Base-by-base conservation (phyloP, 768 basidiomycete species). In the Hebeloma cylindrosporum region DNA sequence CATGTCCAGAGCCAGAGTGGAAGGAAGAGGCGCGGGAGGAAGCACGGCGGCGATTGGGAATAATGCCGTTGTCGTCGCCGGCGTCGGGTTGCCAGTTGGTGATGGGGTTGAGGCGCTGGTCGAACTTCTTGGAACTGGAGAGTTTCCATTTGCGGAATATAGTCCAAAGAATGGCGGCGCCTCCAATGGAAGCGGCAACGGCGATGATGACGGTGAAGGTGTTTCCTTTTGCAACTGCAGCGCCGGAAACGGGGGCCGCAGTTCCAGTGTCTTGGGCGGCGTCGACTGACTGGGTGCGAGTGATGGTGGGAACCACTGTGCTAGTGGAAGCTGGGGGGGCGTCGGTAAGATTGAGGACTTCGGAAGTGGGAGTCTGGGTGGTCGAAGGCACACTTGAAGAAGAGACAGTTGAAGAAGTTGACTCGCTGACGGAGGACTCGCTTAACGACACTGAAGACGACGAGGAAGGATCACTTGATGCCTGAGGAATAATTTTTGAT, bases 71-170 rank as follows among this genome's bases (percentile, higher is more conserved):
- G 6, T 75, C 61, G 26, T 59, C 75, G 3, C 68, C 68, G 41
- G 60, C 67, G 33, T 77, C 74, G n/a, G 88, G 87, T 59, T 86
- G 80, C 88, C 88, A 93, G 69, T 91, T 83, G n/a, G n/a, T n/a
- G 60, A 93, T 89, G 48, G 92, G 90, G 47, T 86, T 80, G 70
- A 94, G 79, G 53, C 90, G 88, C 50, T 82, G 80, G 56, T 89
- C 86, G 61, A 93, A 93, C 56, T 79, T 76, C 59, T 79, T 74
- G 22, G 90, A 92, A 45, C 85, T 80, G 42, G 79, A 81, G 59
- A 93, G 82, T 70, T 92, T 91, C 86, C 88, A 92, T 65, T 93
- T 92, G 70, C 91, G 85, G 73, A 93, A 87, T 59, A 91, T 68
- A 36, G 90, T 93, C 91, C 91, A 94, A 51, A 85, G 72, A 54